Base-by-base conservation (phyloP, 805 yeast genomes). In the Suhomyces sp. region DNA sequence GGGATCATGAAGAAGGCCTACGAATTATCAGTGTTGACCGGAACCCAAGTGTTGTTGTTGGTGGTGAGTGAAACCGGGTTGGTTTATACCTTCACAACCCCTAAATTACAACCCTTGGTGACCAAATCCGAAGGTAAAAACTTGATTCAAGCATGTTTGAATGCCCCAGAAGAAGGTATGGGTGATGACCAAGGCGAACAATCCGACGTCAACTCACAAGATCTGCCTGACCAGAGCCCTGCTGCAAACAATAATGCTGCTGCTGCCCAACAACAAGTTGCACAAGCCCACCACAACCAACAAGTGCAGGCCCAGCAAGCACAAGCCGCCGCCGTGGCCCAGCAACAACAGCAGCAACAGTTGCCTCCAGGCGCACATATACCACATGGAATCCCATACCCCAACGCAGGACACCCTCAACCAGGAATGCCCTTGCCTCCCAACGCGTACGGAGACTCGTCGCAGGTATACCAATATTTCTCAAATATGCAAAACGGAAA, bases 1-100 rank as follows among this genome's bases (percentile, higher is more conserved):
- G 99, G 99, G 62, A 93, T 94, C 66, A 94, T 94, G 99, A 94
- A 94, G 77, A 94, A 94, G 77, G 99, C 99, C n/a, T 94, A 93
- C 74, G 99, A 94, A 71, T 80, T 94, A 59, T 88, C 96, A 19
- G 98, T 94, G 50, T 81, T 94, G 63, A 94, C 99, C 12, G 99
- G 99, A 53, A 94, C 99, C 31, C 99, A 94, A 73, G 98, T 94
- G 27, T 80, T 94, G 58, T 78, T 94, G 55, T 82, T 94, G 62
- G 99, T 94, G 52, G 99, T 94, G 29, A 87, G 96, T 50, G 99
- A 94, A 72, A 94, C 99, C n/a, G 99, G 99, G 13, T 84, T 94
- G 57, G 99, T 94, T 51, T 94, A 94, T 73, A 94, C 99, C 19
- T 94, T 94, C 71, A 93, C 98, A 53, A 94, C 99, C n/a, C 99